Evolutionary conservation across 2,329 filamentous ascomycete genomes (phyloP), one percentile per base, ranked within the genome.

Genomic region (Colletotrichum orchidophilum): DNA sequence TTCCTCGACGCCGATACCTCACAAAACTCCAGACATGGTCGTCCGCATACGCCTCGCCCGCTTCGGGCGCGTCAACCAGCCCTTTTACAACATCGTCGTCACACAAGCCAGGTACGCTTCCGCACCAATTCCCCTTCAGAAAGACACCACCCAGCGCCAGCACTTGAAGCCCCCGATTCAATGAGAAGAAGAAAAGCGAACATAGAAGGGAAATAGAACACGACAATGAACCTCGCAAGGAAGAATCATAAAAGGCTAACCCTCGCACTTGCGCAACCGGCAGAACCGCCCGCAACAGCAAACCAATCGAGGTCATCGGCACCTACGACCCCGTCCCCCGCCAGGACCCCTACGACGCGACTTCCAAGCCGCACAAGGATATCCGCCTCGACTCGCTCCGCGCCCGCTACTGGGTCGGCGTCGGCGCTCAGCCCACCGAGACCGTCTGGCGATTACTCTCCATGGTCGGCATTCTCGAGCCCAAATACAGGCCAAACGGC

Each of bases 1-100:
- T 24, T 3, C 2, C 49, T 7, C 12, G 53, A 55, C 18, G 12
- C 18, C 11, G 24, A 18, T n/a, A 24, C 27, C 39, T n/a, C 6
- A 24, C 9, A 72, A 88, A 42, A 6, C 9, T 2, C 31, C 13
- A 12, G 13, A 77, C 63, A 97, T 99, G 96, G 96, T 98, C 73
- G 88, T 99, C 78, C 93, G 93, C 81, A 96, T 99, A 82, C 93
- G 96, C 71, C 91, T 99, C 76, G 94, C 96, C 77, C 95, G 96
- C 81, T 97, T 98, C 81, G 95, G 95, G 80, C 94, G 93, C 81
- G 91, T 89, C 75, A 95, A 97, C 80, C 81, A 90, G n/a, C 96
- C 96, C 2, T 93, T 98, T 77, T 99, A 97, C 88, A 99, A 99
- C 85, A 98, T 99, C 74, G 94, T 98, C 75, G 94, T 99, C 74